Evolutionary conservation across 2,329 filamentous ascomycete genomes (phyloP).

Genomic region (Xylariaceae sp.): DNA sequence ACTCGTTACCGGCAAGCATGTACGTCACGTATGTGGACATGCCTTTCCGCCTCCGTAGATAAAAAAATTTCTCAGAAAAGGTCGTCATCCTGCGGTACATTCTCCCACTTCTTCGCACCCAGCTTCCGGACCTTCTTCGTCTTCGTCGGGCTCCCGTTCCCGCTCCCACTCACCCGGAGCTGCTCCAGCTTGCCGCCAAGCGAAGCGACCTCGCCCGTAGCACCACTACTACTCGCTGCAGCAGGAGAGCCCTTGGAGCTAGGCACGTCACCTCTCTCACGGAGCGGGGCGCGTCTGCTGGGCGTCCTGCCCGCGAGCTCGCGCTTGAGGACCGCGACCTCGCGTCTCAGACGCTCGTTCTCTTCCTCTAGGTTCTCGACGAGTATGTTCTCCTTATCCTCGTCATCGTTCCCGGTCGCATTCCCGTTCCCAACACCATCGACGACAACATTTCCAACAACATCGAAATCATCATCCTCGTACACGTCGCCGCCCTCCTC

Average conservation of each 20-base stretch:
- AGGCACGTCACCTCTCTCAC: constrained; percentile 45
- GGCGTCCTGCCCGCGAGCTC: constrained; percentile 61
- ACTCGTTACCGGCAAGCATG: too few species aligned
- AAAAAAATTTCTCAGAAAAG: too few species aligned
- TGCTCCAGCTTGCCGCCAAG: constrained; percentile 46
- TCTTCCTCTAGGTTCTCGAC: constrained; percentile 64
- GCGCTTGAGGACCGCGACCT: constrained; percentile 59
- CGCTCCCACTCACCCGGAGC: constrained; percentile 41
- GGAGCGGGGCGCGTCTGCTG: constrained; percentile 51
- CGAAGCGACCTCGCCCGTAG: constrained; percentile 30
- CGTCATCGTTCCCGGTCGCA: constrained; percentile 33
- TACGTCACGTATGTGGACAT: too few species aligned
- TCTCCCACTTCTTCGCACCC: constrained; percentile 44
- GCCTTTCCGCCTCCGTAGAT: too few species aligned
- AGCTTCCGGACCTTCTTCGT: constrained; percentile 49
- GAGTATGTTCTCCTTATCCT: constrained; percentile 57
- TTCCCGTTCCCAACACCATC: too few species aligned
- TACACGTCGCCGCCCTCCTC: constrained; percentile 43
- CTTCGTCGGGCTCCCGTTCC: constrained; percentile 41
- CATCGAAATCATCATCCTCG: too few species aligned
- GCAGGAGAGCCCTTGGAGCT: too few species aligned
- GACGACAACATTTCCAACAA: too few species aligned
- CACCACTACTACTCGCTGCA: too few species aligned
- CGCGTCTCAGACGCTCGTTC: constrained; percentile 62
- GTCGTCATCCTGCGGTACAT: constrained; percentile 35